Evolutionary conservation across 441 rosid genomes (phyloP).

Genomic region (Adansonia gregorii): DNA sequence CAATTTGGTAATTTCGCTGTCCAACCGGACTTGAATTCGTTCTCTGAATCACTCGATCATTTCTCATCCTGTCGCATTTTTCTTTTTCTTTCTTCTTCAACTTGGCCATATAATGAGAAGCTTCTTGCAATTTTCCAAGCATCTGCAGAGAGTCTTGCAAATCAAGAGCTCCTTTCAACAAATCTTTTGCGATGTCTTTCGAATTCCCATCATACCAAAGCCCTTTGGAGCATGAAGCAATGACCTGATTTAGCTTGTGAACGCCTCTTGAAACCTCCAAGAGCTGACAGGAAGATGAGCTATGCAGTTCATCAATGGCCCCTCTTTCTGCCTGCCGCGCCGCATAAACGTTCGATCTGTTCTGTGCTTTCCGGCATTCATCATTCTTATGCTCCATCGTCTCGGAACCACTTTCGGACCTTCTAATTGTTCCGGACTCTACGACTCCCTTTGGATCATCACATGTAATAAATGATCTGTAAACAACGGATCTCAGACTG

Average conservation of each 20-base stretch:
- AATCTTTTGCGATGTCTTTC: conserved; percentile 68
- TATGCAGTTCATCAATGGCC: conserved; percentile 32
- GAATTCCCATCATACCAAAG: conserved; percentile 44
- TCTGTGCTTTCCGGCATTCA: conserved; percentile 31
- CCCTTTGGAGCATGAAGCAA: conserved; percentile 68
- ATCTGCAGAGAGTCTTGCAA: conserved; percentile 79
- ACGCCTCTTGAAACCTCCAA: conserved; percentile 79
- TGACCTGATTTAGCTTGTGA: conserved; percentile 70
- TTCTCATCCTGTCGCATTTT: conserved; percentile 38
- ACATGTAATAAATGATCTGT: conserved; percentile 83
- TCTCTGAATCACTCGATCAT: conserved; percentile 44
- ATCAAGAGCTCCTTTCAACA: conserved; percentile 85
- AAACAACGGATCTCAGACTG: conserved; percentile 57
- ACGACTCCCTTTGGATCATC: conserved; percentile 88
- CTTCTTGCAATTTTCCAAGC: conserved; percentile 82
- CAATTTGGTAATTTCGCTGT: conserved; percentile 34
- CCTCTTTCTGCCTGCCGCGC: conserved; percentile 34
- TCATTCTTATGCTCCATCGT: conserved; percentile 49
- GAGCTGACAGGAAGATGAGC: conserved; percentile 64
- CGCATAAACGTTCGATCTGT: conserved; percentile 33
- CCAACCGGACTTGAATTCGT: conserved; percentile 19
- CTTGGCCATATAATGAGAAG: conserved; percentile 51
- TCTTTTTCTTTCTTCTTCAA: conserved; percentile 54
- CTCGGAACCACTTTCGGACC: conserved; percentile 47
- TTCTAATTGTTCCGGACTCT: conserved; percentile 77